Conservation (phyloP, 495 filamentous ascomycete species). For the Letharia columbiana region DNA sequence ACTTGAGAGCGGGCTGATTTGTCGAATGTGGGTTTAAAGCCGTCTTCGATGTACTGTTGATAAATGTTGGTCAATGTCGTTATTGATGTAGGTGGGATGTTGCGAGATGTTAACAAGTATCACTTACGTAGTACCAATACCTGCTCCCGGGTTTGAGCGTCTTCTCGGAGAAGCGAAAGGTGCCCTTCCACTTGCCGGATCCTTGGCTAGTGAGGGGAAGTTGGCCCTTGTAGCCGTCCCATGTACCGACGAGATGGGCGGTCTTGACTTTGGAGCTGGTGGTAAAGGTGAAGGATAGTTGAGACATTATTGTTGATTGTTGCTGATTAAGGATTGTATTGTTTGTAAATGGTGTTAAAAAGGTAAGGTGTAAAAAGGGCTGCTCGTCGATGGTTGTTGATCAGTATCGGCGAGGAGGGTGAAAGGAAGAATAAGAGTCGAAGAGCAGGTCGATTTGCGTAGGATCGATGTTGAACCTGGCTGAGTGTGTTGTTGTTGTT, state of each 20-base stretch:
- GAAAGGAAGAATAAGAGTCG: conserved; percentile 16
- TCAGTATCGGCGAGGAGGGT: conserved; percentile 25
- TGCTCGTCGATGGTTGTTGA: conserved; percentile 10
- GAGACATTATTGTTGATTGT: conserved; percentile 70
- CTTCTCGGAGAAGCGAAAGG: conserved; percentile 85
- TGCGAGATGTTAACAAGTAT: conserved; percentile 5
- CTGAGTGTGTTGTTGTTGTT: not conserved
- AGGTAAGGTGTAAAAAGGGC: conserved; percentile 9
- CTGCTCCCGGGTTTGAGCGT: conserved; percentile 75
- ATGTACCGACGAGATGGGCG: conserved; percentile 94
- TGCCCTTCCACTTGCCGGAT: conserved; percentile 83
- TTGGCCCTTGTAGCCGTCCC: conserved; percentile 94
- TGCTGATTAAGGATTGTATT: conserved; percentile 35
- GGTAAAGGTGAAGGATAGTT: conserved; percentile 83
- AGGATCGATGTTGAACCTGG: conserved; percentile 2
- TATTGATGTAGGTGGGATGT: not conserved
- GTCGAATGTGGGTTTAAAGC: conserved; percentile 97
- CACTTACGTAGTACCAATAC: conserved; percentile 93
- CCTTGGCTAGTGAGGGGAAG: conserved; percentile 84
- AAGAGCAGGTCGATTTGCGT: conserved; percentile 11
- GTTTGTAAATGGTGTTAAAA: not conserved
- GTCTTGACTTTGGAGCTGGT: conserved; percentile 96
- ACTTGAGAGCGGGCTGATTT: conserved; percentile 80
- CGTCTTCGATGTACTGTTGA: conserved; percentile 87
- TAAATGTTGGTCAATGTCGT: conserved; percentile 17